Evolutionary conservation across 2,329 filamentous ascomycete genomes (phyloP).

Genomic region (Trichoderma sp.): DNA sequence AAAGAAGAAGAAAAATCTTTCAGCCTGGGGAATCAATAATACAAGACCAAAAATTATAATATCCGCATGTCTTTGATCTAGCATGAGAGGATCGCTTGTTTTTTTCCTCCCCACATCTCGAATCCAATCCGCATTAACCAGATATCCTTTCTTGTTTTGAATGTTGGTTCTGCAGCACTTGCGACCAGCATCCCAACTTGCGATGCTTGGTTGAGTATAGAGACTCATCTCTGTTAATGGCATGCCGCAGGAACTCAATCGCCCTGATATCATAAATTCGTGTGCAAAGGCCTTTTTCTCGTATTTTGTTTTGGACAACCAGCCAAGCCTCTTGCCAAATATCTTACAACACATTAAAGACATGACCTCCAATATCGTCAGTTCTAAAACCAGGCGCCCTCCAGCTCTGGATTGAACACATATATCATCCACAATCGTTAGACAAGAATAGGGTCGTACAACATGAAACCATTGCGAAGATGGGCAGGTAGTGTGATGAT

Average conservation of each 20-base stretch:
- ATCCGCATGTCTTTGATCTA: slow-evolving; percentile 13
- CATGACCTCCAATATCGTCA: neutral
- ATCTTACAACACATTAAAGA: slow-evolving; percentile 8
- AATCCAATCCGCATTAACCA: slow-evolving; percentile 10
- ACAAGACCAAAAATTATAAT: neutral
- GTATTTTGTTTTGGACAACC: neutral
- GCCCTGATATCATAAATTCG: neutral
- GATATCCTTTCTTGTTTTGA: neutral
- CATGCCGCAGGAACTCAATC: neutral
- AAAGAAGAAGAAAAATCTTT: neutral
- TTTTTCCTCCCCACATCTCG: neutral
- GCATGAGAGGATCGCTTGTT: slow-evolving; percentile 19
- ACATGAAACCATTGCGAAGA: neutral
- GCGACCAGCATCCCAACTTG: neutral
- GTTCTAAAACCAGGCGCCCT: neutral
- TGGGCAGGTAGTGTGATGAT: neutral
- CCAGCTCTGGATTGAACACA: neutral
- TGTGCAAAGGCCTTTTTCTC: neutral
- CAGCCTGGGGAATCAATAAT: neutral
- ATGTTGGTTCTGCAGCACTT: neutral
- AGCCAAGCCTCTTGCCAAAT: neutral
- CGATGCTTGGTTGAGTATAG: neutral
- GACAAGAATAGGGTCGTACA: neutral
- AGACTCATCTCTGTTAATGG: neutral
- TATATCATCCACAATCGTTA: neutral